A percentile compares a stretch with the other conserved stretches of the same genome.
Evolutionary conservation across 129 eudicot species (phyloP).

Genomic region (Scalesia atractyloides): DNA sequence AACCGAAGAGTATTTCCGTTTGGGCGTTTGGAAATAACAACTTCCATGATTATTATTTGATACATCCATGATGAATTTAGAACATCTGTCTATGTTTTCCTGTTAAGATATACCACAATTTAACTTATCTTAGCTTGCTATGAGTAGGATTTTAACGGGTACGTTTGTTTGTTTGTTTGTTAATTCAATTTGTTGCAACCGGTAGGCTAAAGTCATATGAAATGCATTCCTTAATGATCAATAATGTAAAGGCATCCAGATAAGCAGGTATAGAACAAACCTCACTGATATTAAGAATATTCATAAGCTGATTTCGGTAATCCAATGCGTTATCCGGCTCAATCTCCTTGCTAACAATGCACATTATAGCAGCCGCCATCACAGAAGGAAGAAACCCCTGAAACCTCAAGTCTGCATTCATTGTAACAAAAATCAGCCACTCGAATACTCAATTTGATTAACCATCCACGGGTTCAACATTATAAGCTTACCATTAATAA

Average conservation of each 20-base stretch:
- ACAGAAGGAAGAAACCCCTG: constrained; percentile 64
- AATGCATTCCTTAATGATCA: constrained; percentile 19
- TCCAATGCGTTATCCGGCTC: constrained; percentile 51
- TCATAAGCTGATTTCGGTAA: constrained; percentile 53
- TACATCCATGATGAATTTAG: constrained; percentile 51
- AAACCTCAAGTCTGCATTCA: constrained; percentile 60
- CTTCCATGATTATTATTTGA: constrained; percentile 27
- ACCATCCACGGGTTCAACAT: background rate
- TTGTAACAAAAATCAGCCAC: constrained; percentile 20
- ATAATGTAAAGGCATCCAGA: constrained; percentile 7
- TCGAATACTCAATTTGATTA: background rate
- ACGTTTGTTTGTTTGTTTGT: background rate
- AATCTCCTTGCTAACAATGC: constrained; percentile 58
- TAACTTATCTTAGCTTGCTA: background rate
- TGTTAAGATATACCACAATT: constrained; percentile 37
- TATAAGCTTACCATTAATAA: constrained; percentile 61
- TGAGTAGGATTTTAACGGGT: too few relatives aligned
- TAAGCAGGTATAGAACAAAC: constrained; percentile 35
- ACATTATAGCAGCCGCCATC: constrained; percentile 77
- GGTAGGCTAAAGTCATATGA: background rate
- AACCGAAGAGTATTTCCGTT: constrained; percentile 48
- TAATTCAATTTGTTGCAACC: background rate
- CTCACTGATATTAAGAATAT: constrained; percentile 53
- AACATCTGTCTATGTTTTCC: constrained; percentile 68
- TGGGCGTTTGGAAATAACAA: constrained; percentile 35